Evolutionary conservation across 2,329 filamentous ascomycete species (phyloP), one percentile per base, ranked within the genome.

Genomic region (Phaeosphaeriaceae sp.): DNA sequence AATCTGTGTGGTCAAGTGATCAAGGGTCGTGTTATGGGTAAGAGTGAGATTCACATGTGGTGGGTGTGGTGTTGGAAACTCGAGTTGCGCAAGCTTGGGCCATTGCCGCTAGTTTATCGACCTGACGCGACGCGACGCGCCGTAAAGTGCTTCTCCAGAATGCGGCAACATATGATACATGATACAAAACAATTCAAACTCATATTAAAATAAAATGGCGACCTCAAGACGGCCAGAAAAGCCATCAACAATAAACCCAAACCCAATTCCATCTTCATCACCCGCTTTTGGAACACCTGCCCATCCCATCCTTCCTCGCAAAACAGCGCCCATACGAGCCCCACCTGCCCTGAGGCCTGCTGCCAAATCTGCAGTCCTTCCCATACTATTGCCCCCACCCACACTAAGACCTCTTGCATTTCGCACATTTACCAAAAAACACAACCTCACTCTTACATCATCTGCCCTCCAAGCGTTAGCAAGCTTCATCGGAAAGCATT

Each of bases 391-490:
- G 4, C 92, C 93, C 3, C 89, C 92, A 0, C 85, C 91, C 8
- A 95, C 90, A 0, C 78, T 99, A 33, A 83, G 95, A 54, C 93
- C 94, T 2, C 81, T 97, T 16, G 95, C 94, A 7, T 97, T 99
- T 68, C 86, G 94, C 38, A 95, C 90, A 0, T 96, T 99, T 60
- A 99, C 94, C 2, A 97, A 97, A 74, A 99, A 97, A 69, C 91
- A 99, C 76, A 95, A 93, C 63, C 80, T 99, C 47, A 97, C 92
- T 0, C 84, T 99, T 44, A 92, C 90, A 6, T 94, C 93, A 0
- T 86, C 92, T 0, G 91, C 94, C 0, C 79, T 99, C 4, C 87
- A 93, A 71, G 85, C 89, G 38, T 81, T 99, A 26, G 92, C 94
- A 16, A 82, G 84, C 1, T 99, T 99, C 72, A 88, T 99, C 44